These are phyloP conservation scores for Aleurites moluccanus DNA, from an alignment of 441 rosid species.

Conservation along the genomic window DNA sequence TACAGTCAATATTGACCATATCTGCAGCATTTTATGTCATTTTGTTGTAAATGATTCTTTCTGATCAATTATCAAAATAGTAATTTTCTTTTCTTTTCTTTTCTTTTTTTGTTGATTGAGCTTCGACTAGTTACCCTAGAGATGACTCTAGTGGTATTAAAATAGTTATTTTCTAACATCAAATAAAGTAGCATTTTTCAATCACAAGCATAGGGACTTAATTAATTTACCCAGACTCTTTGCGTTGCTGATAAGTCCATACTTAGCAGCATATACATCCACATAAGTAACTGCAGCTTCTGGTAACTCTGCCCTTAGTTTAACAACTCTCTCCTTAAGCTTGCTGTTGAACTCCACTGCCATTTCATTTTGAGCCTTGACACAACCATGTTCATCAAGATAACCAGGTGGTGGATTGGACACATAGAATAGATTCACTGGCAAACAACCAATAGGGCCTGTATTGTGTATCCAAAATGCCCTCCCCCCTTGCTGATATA, in stretches of 20 bases:
- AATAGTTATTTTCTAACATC: neutral
- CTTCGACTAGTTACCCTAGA: too few relatives aligned
- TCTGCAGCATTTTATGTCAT: neutral
- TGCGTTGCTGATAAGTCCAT: conserved; percentile 38
- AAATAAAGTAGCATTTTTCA: neutral
- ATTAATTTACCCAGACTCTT: conserved; percentile 38
- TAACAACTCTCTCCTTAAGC: conserved; percentile 37
- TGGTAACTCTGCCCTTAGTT: conserved; percentile 40
- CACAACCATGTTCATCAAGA: conserved; percentile 48
- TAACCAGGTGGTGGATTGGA: conserved; percentile 51
- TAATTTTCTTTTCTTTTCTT: too few relatives aligned
- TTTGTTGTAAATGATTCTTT: neutral
- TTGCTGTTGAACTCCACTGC: conserved; percentile 42
- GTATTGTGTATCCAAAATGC: conserved; percentile 67
- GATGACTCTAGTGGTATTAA: too few relatives aligned
- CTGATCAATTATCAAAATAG: neutral
- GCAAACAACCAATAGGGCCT: conserved; percentile 54
- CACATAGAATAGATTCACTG: conserved; percentile 52
- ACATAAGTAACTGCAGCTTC: conserved; percentile 46
- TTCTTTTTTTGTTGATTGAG: too few relatives aligned
- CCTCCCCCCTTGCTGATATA: conserved; percentile 75
- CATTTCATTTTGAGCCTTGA: conserved; percentile 46
- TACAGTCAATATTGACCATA: neutral
- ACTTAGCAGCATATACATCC: conserved; percentile 48
- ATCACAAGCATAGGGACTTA: conserved; percentile 29